A percentile compares a stretch with the other conserved stretches of the same genome.
phyloP scores from a whole-genome alignment of 2,329 filamentous ascomycete genomes.

The Aspergillus calidoustus region DNA sequence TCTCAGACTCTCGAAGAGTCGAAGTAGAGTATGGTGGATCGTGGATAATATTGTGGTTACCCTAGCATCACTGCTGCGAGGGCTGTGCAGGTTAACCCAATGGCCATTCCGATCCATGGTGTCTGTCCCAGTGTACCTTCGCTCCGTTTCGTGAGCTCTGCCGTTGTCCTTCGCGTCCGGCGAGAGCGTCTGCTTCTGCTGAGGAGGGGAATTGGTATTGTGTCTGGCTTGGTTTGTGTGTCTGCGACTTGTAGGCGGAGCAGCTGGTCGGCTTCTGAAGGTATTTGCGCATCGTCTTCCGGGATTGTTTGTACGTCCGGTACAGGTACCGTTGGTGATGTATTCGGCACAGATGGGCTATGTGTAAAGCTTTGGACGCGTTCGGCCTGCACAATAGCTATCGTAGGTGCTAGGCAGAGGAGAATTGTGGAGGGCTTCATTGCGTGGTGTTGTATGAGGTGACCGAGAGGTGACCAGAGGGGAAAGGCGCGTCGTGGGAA shows the following conservation, averaged over 20 bases:
- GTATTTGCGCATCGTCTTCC: slow-evolving; percentile 14
- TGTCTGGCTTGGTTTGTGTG: slow-evolving; percentile 14
- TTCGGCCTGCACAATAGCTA: slow-evolving; percentile 27
- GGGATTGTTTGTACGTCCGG: slow-evolving; percentile 15
- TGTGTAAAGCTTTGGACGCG: slow-evolving; percentile 34
- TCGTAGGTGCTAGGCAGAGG: slow-evolving; percentile 27
- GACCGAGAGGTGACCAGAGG: not conserved
- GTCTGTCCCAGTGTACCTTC: slow-evolving; percentile 46
- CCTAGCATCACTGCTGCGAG: slow-evolving; percentile 46
- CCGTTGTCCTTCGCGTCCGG: slow-evolving; percentile 28
- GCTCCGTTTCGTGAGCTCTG: slow-evolving; percentile 37
- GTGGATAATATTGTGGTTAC: slow-evolving; percentile 19
- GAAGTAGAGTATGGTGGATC: not conserved
- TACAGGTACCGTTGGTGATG: slow-evolving; percentile 22
- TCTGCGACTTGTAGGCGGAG: slow-evolving; percentile 15
- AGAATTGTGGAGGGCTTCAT: slow-evolving; percentile 27
- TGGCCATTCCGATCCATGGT: slow-evolving; percentile 48
- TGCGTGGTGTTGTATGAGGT: slow-evolving; percentile 7
- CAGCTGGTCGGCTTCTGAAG: slow-evolving; percentile 18
- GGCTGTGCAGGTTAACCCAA: slow-evolving; percentile 45
- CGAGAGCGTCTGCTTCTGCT: slow-evolving; percentile 36
- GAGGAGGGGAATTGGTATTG: slow-evolving; percentile 25
- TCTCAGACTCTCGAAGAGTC: not conserved
- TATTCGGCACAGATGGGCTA: slow-evolving; percentile 25
- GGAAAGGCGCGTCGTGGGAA: slow-evolving; percentile 1